Base-by-base conservation (phyloP, 345 rosid genomes). In the Eucalyptus erythrocorys region DNA sequence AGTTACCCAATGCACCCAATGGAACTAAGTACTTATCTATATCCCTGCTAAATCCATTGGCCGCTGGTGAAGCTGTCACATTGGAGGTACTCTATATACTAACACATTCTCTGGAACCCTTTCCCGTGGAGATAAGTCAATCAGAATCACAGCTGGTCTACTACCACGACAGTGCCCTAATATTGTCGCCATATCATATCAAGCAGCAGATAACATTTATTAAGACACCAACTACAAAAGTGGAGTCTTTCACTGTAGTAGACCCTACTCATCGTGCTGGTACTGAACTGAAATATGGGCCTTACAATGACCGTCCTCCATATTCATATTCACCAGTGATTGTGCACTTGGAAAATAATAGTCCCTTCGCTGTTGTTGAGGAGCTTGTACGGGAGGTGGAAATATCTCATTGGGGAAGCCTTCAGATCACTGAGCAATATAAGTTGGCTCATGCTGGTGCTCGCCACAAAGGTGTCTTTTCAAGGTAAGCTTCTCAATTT, bases 321-420 rank as follows among this genome's bases (percentile, higher is more conserved):
- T 94, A 95, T 90, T 93, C 99, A 53, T 93, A 92, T 92, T 91
- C 98, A 87, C 99, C 99, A 7, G 89, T 98, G 87, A 91, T 94
- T 81, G 88, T 98, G 89, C 99, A 98, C 91, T 95, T 94, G 84
- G 99, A 98, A 95, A 97, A 97, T 89, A 98, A 97, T 93, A 93
- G 94, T 92, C 98, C 99, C 42, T 98, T 98, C 91, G 96, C 99
- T 81, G 97, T 98, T 90, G 99, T 98, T 89, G 98, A 98, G 95
- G 99, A 97, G 93, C 99, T 98, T 89, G 97, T 94, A 42, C 95
- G 98, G 45, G 99, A 98, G 90, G 92, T 98, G 82, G 99, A 98
- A 92, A 93, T 98, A 91, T 98, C 99, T 88, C 99, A 98, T 90
- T 98, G 99, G 99, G 99, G 99, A 55, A 98, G 92, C 90, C 82